Base-by-base conservation (phyloP, 2,329 filamentous ascomycete genomes). In the Monosporascus sp. region DNA sequence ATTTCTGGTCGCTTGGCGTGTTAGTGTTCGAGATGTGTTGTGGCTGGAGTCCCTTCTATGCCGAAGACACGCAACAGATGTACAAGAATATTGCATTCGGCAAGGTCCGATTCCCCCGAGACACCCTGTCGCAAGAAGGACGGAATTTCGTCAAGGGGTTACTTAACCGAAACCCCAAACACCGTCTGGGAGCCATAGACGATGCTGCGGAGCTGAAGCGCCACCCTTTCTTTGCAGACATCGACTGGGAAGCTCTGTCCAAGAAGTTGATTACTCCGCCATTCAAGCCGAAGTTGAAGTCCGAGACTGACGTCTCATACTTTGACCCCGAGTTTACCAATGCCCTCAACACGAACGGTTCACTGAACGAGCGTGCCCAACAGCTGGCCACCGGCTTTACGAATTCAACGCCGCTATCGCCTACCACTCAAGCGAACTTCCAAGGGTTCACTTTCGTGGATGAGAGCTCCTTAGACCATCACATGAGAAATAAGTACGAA, bases 1-100 rank as follows among this genome's bases (percentile, higher is more conserved):
- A 99, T 70, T 99, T 97, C 71, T 99, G 94, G 94, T 99, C 94
- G 2, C 80, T 99, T 14, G 94, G 94, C 53, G 94, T 99, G 48
- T 79, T 99, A 52, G 94, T 99, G 1, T 99, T 99, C 65, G 94
- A 99, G 72, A 99, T 99, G 94, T 99, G 94, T 76, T 99, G 94
- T 65, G 94, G 94, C 37, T 99, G 94, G 94, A 97, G 91, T 65
- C 94, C 94, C 0, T 99, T 99, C 74, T 99, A 97, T 64, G 94
- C 94, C 53, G 94, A 99, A 67, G 94, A 99, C 68, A 99, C 94
- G 0, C 94, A 99, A 72, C 94, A 99, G 71, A 99, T 99, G 94
- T 99, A 99, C 78, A 99, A 99, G 79, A 99, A 99, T 75, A 99
- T 99, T 69, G 94, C 94, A 0, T 99, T 99, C 67, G 94, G 94